Conservation (phyloP, 371 early-diverging fungal species). For the Mortierella sp. region DNA sequence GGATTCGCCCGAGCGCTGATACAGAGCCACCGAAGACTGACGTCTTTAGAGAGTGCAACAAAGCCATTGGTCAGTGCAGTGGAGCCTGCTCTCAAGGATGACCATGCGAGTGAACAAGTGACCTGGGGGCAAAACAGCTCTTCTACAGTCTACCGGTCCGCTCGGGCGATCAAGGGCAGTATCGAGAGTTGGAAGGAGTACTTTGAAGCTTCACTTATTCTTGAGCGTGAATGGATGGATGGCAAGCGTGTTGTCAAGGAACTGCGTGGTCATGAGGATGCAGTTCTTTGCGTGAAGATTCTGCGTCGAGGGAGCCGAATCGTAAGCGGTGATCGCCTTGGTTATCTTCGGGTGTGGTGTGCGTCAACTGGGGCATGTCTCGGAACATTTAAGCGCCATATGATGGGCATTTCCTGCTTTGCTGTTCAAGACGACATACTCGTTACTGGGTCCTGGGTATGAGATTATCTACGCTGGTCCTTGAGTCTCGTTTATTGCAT, state of each 20-base stretch:
- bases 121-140: neutral
- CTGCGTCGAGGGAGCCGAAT: conserved; percentile 22
- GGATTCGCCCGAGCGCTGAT: conserved; percentile 28
- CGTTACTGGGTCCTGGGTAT: conserved; percentile 55
- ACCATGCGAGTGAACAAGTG: no score
- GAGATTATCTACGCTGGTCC: no score
- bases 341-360: conserved; percentile 37
- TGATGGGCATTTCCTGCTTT: conserved; percentile 49
- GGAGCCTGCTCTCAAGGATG: no score
- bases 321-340: conserved; percentile 44
- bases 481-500: no score
- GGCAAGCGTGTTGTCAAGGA: conserved; percentile 36
- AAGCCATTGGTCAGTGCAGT: no score
- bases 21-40: conserved; percentile 22
- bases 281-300: conserved; percentile 35
- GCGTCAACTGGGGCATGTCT: conserved; percentile 30
- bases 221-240: conserved; percentile 43
- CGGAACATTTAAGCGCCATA: conserved; percentile 18
- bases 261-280: conserved; percentile 34
- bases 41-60: neutral
- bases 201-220: conserved; percentile 27
- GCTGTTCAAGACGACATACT: conserved; percentile 33
- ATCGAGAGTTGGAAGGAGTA: conserved; percentile 40
- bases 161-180: conserved; percentile 3
- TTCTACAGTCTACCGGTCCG: neutral